Percentiles rank a stretch among this genome's conserved stretches.
These are phyloP conservation scores for Wickerhamomyces mucosus DNA, from an alignment of 805 yeast species.

Conservation along the genomic window DNA sequence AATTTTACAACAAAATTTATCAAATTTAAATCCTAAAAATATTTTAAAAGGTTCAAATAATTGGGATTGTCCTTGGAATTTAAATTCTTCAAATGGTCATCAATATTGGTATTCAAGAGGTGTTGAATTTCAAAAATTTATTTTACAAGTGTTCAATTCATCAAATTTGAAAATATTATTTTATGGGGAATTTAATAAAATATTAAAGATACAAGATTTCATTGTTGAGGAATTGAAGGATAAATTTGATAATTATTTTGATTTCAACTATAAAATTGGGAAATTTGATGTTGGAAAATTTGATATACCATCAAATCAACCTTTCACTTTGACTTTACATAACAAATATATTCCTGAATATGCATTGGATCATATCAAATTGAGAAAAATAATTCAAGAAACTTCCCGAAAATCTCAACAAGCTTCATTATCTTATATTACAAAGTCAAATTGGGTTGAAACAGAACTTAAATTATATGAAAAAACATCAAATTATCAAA, in stretches of 20 bases:
- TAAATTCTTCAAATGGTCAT: slow-evolving; percentile 23
- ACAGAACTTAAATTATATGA: slow-evolving; percentile 29
- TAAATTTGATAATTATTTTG: slow-evolving; percentile 34
- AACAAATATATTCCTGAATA: slow-evolving; percentile 29
- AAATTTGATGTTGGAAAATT: slow-evolving; percentile 5
- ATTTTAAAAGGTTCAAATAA: slow-evolving; percentile 32
- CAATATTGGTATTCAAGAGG: slow-evolving; percentile 37
- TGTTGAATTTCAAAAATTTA: slow-evolving; percentile 23
- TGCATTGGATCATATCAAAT: slow-evolving; percentile 19
- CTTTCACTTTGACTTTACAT: slow-evolving; percentile 8
- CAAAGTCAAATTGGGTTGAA: slow-evolving; percentile 20
- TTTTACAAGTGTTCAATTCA: slow-evolving; percentile 19
- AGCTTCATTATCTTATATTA: slow-evolving; percentile 24
- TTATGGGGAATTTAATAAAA: slow-evolving; percentile 20
- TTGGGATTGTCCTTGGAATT: slow-evolving; percentile 10
- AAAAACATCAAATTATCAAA: slow-evolving; percentile 28
- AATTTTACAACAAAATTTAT: slow-evolving; percentile 28
- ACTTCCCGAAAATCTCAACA: slow-evolving; percentile 19
- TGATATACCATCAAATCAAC: too few relatives aligned
- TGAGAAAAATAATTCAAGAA: slow-evolving; percentile 19
- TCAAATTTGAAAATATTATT: slow-evolving; percentile 27
- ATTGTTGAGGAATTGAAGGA: not conserved
- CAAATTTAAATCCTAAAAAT: slow-evolving; percentile 25
- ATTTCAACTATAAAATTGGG: slow-evolving; percentile 28
- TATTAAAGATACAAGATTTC: slow-evolving; percentile 1